These are phyloP conservation scores for Colletotrichum sansevieriae DNA, from an alignment of 2,329 filamentous ascomycete species.

Conservation along the genomic window DNA sequence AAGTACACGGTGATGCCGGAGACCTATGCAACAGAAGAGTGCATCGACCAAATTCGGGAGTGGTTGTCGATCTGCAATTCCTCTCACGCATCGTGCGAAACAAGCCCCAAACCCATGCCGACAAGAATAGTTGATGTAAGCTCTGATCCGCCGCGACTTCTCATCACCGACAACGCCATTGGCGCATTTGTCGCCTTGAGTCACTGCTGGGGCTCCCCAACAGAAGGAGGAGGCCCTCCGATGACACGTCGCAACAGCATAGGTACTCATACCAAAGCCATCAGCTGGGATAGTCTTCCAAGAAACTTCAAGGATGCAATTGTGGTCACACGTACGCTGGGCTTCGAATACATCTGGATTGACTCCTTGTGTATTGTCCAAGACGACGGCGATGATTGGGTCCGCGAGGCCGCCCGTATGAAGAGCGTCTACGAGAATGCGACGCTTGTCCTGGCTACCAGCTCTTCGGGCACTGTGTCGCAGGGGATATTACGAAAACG, in stretches of 20 bases:
- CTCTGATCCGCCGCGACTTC: slow-evolving; percentile 2
- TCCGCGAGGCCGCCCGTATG: background rate
- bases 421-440: slow-evolving; percentile 8
- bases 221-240: background rate
- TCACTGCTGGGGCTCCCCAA: background rate
- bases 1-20: background rate
- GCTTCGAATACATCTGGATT: slow-evolving; percentile 1
- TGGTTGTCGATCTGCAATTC: background rate
- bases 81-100: background rate
- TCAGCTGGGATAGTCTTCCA: background rate
- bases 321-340: background rate
- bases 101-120: background rate
- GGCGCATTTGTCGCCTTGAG: slow-evolving; percentile 4
- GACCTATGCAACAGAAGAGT: background rate
- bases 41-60: background rate
- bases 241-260: slow-evolving; percentile 3
- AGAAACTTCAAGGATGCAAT: background rate
- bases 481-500: background rate
- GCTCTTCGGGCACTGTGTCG: background rate
- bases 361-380: slow-evolving; percentile 5
- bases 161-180: background rate
- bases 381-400: slow-evolving; percentile 9
- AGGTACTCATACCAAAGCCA: background rate
- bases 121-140: slow-evolving; percentile 12
- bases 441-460: background rate